Base-by-base conservation (phyloP, 495 filamentous ascomycete genomes). In the Pseudomonodictys pantanalensis region DNA sequence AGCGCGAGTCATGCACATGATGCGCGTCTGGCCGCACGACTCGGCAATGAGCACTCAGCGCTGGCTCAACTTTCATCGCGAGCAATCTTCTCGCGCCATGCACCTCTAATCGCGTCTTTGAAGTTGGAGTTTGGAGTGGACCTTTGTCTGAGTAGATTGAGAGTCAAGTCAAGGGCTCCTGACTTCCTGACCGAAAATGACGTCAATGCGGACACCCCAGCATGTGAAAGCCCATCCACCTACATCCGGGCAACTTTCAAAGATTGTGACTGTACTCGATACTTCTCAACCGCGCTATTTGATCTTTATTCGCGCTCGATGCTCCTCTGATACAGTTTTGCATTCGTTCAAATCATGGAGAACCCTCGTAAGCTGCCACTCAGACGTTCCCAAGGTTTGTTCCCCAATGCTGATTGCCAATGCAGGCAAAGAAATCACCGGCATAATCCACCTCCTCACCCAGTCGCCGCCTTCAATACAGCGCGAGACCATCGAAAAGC, bases 381-480 rank as follows among this genome's bases (percentile, higher is more conserved):
- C 3, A 12, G 15, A 41, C 5, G 3, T 41, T 3, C 38, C 12
- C 5, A 12, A 15, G 38, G 4, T 18, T 4, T 15, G 5, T 18
- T 41, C 5, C 38, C 20, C 3, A 41, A 8, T 15, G 32, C 5
- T 41, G n/a, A n/a, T n/a, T n/a, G n/a, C n/a, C n/a, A n/a, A 41
- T 55, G 18, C 53, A 81, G 76, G 76, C 29, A 50, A 66, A 43
- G 83, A 87, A 45, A 84, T 92, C 64, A 65, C 78, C 23, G 62
- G 65, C 7, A 75, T 95, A 30, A 87, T 96, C 69, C 79, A 77
- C 35, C 66, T 76, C 48, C 78, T 96, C 44, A 86, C 82, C 24
- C 81, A 89, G 69, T 80, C 83, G 12, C 69, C 81, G 0, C 87
- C 86, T 0, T 72, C 78, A 0, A 70, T 82, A 25, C 91, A 95